Base-by-base conservation (phyloP, 306 rosid genomes). In the Quercus cerris region DNA sequence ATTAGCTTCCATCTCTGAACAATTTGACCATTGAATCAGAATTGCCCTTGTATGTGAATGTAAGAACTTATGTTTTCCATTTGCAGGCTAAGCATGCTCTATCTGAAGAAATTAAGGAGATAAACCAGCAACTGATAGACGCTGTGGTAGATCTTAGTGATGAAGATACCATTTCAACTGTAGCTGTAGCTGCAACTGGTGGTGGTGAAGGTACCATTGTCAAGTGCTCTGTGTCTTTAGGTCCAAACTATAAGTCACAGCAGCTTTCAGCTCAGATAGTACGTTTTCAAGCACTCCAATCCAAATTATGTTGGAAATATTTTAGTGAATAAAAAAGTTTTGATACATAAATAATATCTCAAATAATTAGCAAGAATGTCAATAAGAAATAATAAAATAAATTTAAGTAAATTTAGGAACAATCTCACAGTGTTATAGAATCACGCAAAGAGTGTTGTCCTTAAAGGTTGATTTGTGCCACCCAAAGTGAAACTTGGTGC, bases 31-130 rank as follows among this genome's bases (percentile, higher is more conserved):
- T 35, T 35, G 71, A 33, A 33, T 31, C 20, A 38, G 8, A n/a
- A 20, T 22, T 35, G 10, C 54, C n/a, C 46, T 56, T n/a, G 6
- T 56, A 14, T 38, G 70, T 7, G 4, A 12, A 74, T 35, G 75
- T 44, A 23, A 19, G 35, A 52, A 17, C 19, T 67, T 33, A 35
- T 66, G 19, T 70, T 70, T 81, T 23, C 49, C 73, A 76, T 20
- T 63, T 19, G 77, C 81, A 87, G 90, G 86, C 22, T 75, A 84
- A 70, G 31, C 14, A 1, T 62, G 18, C 64, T 70, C n/a, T 87
- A 33, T 58, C 74, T 25, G 80, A 78, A 77, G 90, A 87, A 80
- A 82, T 87, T 70, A 75, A 69, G 75, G 71, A 57, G 56, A 83
- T 82, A 59, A 87, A 87, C 81, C 75, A 74, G 18, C 58, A 7